These are phyloP conservation scores for Miscanthus lutarioriparius DNA, from an alignment of 176 grass and related monocot species.

Conservation along the genomic window DNA sequence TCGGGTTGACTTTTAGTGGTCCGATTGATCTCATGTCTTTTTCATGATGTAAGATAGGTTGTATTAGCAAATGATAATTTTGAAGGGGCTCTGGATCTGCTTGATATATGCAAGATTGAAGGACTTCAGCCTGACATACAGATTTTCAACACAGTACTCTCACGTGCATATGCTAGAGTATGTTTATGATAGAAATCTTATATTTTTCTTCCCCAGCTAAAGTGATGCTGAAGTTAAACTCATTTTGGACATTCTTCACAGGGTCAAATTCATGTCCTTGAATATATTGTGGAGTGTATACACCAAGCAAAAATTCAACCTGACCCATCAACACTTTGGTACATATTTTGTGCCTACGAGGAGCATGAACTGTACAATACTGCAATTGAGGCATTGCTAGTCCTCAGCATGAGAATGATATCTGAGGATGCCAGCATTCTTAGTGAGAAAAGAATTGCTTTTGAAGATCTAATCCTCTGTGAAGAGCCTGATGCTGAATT, in stretches of 20 bases:
- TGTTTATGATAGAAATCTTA: background rate
- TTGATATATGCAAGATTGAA: conserved; percentile 49
- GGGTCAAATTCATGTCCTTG: conserved; percentile 74
- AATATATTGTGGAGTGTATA: conserved; percentile 62
- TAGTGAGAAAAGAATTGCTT: conserved; percentile 48
- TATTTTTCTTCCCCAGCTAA: conserved; percentile 1
- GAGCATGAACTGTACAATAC: conserved; percentile 57
- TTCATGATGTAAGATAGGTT: conserved; percentile 57
- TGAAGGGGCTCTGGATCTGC: conserved; percentile 57
- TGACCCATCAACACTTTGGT: conserved; percentile 63
- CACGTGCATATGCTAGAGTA: conserved; percentile 61
- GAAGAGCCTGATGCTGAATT: conserved; percentile 73
- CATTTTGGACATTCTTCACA: conserved; percentile 42
- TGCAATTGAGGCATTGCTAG: conserved; percentile 72
- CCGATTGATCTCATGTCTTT: conserved; percentile 22
- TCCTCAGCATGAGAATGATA: conserved; percentile 80
- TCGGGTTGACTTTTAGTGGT: conserved; percentile 11
- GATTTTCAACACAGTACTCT: conserved; percentile 75
- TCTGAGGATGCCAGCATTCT: conserved; percentile 48
- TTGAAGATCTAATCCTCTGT: conserved; percentile 70
- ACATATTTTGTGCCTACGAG: conserved; percentile 60
- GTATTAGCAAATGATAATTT: conserved; percentile 67
- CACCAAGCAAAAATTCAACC: conserved; percentile 61
- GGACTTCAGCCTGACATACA: conserved; percentile 55
- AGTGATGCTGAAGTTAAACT: conserved; percentile 23